phyloP scores from a whole-genome alignment of 2,329 filamentous ascomycete species.

The Colletotrichum tamarilloi region DNA sequence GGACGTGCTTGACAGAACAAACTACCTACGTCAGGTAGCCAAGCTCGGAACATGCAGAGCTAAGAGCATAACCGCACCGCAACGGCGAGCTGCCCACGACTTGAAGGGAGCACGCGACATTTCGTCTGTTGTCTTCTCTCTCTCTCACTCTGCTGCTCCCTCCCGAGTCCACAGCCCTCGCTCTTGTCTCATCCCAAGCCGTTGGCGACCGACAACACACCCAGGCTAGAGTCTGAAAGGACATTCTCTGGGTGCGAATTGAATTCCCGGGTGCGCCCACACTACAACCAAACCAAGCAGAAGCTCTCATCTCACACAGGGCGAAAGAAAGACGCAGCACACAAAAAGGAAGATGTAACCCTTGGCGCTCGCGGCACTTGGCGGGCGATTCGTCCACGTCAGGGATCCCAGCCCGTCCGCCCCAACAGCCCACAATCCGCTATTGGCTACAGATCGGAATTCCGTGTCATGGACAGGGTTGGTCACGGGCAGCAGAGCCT shows the following conservation, averaged over 20 bases:
- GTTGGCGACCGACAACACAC: constrained; percentile 3
- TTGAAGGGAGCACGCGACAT: constrained; percentile 27
- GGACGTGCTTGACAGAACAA: constrained; percentile 9
- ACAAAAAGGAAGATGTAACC: constrained; percentile 11
- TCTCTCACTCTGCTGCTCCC: not conserved
- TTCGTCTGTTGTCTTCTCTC: constrained; percentile 2
- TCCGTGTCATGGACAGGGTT: constrained; percentile 13
- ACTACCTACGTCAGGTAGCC: constrained; percentile 15
- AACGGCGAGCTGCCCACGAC: constrained; percentile 23
- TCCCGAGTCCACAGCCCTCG: not conserved
- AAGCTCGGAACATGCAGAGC: not conserved
- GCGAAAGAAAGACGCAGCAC: not conserved
- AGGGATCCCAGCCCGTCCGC: constrained; percentile 15
- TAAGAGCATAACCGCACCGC: not conserved
- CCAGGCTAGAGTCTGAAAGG: not conserved
- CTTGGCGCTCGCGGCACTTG: constrained; percentile 31
- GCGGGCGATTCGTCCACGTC: constrained; percentile 33
- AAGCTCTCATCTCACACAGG: not conserved
- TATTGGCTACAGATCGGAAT: constrained; percentile 8
- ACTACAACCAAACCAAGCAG: not conserved
- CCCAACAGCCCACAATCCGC: constrained; percentile 1
- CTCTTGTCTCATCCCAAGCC: not conserved
- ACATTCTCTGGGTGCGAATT: not conserved
- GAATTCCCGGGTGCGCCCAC: not conserved
- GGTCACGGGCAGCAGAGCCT: not conserved